A percentile compares a stretch with the other conserved stretches of the same genome.
Evolutionary conservation across 78 protist species (phyloP).

Genomic region (Protostelium mycophagum): DNA sequence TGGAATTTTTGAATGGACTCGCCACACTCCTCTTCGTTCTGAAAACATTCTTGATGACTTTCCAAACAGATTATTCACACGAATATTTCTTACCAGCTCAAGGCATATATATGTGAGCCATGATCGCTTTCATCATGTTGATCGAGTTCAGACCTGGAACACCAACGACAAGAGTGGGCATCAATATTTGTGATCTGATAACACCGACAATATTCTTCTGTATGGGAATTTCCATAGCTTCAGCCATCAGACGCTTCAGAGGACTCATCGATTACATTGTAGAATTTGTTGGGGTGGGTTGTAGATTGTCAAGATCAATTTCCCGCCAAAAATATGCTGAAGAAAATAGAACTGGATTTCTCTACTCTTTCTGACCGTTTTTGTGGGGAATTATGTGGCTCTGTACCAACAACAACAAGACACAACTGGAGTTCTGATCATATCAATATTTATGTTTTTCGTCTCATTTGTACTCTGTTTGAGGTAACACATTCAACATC

Average conservation of each 20-base stretch:
- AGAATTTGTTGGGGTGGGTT: neutral
- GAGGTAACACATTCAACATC: too few species aligned
- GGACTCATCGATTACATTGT: neutral
- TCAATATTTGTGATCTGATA: neutral
- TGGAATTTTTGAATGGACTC: neutral
- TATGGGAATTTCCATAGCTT: neutral
- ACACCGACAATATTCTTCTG: neutral
- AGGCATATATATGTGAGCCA: neutral
- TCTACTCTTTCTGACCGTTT: neutral
- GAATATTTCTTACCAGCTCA: neutral
- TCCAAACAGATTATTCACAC: neutral
- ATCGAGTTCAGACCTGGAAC: too few species aligned
- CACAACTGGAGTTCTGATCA: too few species aligned
- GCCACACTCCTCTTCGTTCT: neutral
- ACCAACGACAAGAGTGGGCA: neutral
- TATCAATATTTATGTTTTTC: too few species aligned
- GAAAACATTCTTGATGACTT: neutral
- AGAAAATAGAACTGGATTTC: neutral
- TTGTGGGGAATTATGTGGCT: neutral
- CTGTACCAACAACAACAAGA: too few species aligned
- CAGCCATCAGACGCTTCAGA: neutral
- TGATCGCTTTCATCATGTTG: neutral
- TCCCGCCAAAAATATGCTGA: too few species aligned
- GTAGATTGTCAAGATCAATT: neutral
- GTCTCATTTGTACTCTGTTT: too few species aligned